Base-by-base conservation (phyloP, 2,329 filamentous ascomycete genomes). In the Pseudogymnoascus sp. region DNA sequence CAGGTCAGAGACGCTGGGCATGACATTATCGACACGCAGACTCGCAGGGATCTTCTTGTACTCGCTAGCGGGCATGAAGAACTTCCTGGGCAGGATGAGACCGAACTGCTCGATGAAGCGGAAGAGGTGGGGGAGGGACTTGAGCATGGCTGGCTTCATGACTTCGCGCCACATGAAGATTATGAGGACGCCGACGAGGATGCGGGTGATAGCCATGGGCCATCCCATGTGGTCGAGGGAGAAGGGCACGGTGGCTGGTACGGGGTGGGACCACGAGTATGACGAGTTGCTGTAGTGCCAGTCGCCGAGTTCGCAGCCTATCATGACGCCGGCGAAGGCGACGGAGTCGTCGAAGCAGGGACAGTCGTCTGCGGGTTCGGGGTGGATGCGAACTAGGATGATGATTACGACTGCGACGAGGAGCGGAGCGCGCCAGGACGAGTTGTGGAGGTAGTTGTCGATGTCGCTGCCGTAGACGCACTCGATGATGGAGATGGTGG, bases 261-360 rank as follows among this genome's bases (percentile, higher is more conserved):
- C 80, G 3, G 83, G 83, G 16, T 78, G 71, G 64, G 81, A 72
- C 75, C 79, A 80, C 0, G 81, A 78, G 69, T 79, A 81, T 11
- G 75, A 62, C 6, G 70, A 67, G 2, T 65, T 66, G 28, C 70
- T 72, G 68, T 90, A 91, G 70, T 92, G 90, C 93, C 93, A 97
- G 6, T 86, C 88, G 8, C 90, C 93, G 65, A 90, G 77, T 70
- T 96, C 89, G 56, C 91, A 79, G 0, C 95, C 95, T 69, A 97
- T 90, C 62, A 96, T 82, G 21, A 97, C 93, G 1, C 91, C 93
- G 18, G 91, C 88, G 75, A 97, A 97, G 3, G 93, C 88, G 59
- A 97, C 91, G 70, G 91, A 96, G 76, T 97, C 93, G 73, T 97
- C 93, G 73, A 96, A 97, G 75, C 93, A 97, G 4, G 93, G 93